Conservation (phyloP, 2,329 filamentous ascomycete genomes). For the Phialophora expanda region DNA sequence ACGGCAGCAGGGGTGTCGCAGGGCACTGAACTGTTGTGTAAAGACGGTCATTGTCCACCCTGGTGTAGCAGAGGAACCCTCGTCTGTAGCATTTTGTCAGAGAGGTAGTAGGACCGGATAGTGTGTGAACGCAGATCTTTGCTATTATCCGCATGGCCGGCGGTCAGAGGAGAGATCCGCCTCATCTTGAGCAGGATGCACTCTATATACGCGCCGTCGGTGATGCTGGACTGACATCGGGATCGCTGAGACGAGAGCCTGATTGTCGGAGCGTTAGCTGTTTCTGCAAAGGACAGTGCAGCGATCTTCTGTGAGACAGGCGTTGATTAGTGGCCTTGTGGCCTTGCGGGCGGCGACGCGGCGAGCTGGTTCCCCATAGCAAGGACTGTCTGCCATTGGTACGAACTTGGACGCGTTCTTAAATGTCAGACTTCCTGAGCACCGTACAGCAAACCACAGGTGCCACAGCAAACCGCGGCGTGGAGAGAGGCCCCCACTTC, state of each 20-base stretch:
- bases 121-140: background rate
- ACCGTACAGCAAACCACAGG: background rate
- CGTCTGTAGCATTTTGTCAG: background rate
- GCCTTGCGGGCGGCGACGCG: background rate
- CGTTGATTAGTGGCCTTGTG: slow-evolving; percentile 7
- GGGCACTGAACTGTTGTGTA: background rate
- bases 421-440: background rate
- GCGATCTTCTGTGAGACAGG: background rate
- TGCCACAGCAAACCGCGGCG: background rate
- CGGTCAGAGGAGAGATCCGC: background rate
- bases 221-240: background rate
- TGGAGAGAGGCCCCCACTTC: background rate
- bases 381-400: background rate
- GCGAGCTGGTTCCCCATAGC: background rate
- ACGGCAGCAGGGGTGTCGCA: background rate
- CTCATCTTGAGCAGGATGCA: slow-evolving; percentile 5
- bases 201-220: slow-evolving; percentile 1
- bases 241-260: background rate
- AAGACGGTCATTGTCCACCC: background rate
- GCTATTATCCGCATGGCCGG: background rate
- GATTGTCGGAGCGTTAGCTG: background rate
- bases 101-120: background rate
- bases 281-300: background rate
- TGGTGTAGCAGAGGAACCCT: background rate
- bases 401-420: background rate